Percentiles rank a stretch among this genome's conserved stretches.
These are phyloP conservation scores for Phytophthora pistaciae DNA, from an alignment of 352 stramenopile genomes.

Conservation along the genomic window DNA sequence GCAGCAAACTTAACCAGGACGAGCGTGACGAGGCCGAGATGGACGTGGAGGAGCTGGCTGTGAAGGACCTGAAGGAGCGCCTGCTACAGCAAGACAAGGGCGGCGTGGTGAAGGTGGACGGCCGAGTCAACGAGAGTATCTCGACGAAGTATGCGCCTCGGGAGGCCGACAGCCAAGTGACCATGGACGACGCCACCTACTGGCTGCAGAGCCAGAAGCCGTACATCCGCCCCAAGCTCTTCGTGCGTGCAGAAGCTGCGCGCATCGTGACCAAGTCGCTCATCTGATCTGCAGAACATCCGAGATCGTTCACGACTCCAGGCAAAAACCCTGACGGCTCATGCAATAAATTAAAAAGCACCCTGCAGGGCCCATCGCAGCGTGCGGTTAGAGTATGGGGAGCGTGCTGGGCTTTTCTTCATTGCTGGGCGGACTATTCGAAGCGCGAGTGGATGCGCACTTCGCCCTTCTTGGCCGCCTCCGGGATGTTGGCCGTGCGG, in stretches of 20 bases:
- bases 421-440: conserved; percentile 44
- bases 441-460: conserved; percentile 81
- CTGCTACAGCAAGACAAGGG: conserved; percentile 83
- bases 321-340: conserved; percentile 15
- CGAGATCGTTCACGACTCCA: neutral
- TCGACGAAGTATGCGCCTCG: conserved; percentile 53
- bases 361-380: conserved; percentile 20
- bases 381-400: neutral
- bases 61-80: conserved; percentile 87
- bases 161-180: conserved; percentile 76
- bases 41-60: conserved; percentile 84
- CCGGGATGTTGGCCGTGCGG: conserved; percentile 51
- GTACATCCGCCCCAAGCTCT: conserved; percentile 85
- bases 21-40: conserved; percentile 89
- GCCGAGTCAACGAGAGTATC: conserved; percentile 88
- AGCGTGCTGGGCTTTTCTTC: conserved; percentile 7
- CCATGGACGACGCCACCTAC: conserved; percentile 83
- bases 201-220: conserved; percentile 89
- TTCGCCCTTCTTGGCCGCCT: conserved; percentile 48
- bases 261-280: conserved; percentile 87
- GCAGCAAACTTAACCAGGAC: conserved; percentile 78
- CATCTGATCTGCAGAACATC: conserved; percentile 37
- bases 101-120: conserved; percentile 73
- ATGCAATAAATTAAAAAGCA: conserved; percentile 48
- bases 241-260: conserved; percentile 81